Evolutionary conservation across 306 rosid genomes (phyloP).

Genomic region (Cicer chorassanicum): DNA sequence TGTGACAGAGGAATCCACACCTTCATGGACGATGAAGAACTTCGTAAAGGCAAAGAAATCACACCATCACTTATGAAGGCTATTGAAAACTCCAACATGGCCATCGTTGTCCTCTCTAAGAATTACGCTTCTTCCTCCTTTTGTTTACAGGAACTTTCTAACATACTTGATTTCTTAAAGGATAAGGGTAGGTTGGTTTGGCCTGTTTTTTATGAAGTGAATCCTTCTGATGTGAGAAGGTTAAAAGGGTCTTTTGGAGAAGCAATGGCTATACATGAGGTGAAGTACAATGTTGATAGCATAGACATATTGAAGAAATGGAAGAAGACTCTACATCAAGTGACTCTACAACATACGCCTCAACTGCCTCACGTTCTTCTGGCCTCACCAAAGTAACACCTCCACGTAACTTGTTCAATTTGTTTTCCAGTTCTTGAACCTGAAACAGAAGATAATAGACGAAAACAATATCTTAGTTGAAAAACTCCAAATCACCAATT

Average conservation of each 20-base stretch:
- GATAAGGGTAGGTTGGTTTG: too few species aligned
- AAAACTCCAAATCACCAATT: conserved; percentile 29
- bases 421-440: conserved; percentile 80
- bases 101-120: too few species aligned
- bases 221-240: neutral
- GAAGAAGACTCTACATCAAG: neutral
- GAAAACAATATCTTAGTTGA: conserved; percentile 22
- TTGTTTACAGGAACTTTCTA: too few species aligned
- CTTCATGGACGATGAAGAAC: too few species aligned
- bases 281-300: neutral
- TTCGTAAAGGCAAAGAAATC: too few species aligned
- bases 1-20: too few species aligned
- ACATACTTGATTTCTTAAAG: too few species aligned
- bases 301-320: neutral
- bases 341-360: conserved; percentile 44
- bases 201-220: too few species aligned
- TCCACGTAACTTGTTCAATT: conserved; percentile 67
- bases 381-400: conserved; percentile 90
- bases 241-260: neutral
- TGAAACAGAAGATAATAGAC: conserved; percentile 48
- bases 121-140: too few species aligned
- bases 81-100: too few species aligned
- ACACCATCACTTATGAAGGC: too few species aligned
- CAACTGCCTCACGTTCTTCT: conserved; percentile 78
- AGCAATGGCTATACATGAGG: neutral